phyloP scores from a whole-genome alignment of 306 rosid species.

The Cucurbita ficifolia region DNA sequence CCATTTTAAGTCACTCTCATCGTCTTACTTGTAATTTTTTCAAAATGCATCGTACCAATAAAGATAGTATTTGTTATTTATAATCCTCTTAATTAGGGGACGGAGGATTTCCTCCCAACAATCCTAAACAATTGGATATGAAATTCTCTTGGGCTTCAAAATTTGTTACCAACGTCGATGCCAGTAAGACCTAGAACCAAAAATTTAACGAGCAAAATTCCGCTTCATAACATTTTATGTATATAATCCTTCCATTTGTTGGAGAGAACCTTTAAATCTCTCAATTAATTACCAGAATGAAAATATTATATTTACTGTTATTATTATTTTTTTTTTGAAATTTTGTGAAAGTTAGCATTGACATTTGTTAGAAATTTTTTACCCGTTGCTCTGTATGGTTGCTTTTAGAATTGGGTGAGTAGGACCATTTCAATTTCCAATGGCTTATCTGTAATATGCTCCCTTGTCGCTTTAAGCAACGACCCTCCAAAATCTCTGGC shows the following conservation, averaged over 20 bases:
- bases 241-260: too few species aligned
- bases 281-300: neutral
- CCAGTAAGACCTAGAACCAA: neutral
- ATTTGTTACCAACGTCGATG: slow-evolving; percentile 35
- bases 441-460: neutral
- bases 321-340: neutral
- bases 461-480: neutral
- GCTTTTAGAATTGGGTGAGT: neutral
- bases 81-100: too few species aligned
- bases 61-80: too few species aligned
- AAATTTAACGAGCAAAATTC: too few species aligned
- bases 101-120: fast-evolving
- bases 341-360: neutral
- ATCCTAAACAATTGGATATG: neutral
- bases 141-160: slow-evolving; percentile 49
- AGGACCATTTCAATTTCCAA: neutral
- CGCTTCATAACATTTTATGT: too few species aligned
- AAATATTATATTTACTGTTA: neutral
- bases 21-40: too few species aligned
- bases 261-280: too few species aligned
- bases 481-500: neutral
- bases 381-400: neutral
- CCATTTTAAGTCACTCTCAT: too few species aligned
- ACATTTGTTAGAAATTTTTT: neutral
- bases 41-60: too few species aligned